Conservation (phyloP, 306 rosid genomes). For the Quillaja saponaria region DNA sequence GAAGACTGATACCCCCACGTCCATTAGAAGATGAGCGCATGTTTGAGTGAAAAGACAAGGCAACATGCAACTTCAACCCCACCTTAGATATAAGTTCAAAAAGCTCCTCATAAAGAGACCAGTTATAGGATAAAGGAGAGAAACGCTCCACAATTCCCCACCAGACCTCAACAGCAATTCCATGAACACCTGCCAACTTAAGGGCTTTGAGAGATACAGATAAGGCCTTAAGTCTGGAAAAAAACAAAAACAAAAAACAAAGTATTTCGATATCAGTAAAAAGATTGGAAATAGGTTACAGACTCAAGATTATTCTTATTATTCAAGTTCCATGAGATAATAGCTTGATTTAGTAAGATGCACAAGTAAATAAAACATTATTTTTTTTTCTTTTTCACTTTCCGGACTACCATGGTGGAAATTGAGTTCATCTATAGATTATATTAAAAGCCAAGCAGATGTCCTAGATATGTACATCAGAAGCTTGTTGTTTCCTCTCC, state of each 20-base stretch:
- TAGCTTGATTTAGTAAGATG: background rate
- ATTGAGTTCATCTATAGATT: too few relatives aligned
- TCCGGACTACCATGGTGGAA: too few relatives aligned
- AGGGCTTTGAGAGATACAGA: constrained; percentile 40
- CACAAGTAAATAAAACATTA: background rate
- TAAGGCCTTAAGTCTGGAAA: constrained; percentile 38
- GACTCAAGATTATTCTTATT: background rate
- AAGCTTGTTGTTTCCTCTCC: too few relatives aligned
- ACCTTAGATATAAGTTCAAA: constrained; percentile 34
- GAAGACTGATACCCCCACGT: constrained; percentile 41
- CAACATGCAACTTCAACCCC: constrained; percentile 47
- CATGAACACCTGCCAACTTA: constrained; percentile 48
- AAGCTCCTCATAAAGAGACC: constrained; percentile 40
- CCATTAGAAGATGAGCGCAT: constrained; percentile 23
- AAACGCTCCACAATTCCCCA: constrained; percentile 47
- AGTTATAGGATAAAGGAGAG: constrained; percentile 37
- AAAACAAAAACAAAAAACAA: background rate
- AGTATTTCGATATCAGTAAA: constrained; percentile 5
- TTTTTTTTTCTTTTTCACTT: too few relatives aligned
- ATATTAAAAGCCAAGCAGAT: too few relatives aligned
- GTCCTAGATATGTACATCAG: too few relatives aligned
- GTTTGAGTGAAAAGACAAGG: constrained; percentile 46
- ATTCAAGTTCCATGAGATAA: background rate
- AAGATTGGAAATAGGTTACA: background rate
- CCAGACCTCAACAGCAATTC: constrained; percentile 49